A percentile compares a stretch with the other conserved stretches of the same genome.
phyloP scores from a whole-genome alignment of 2,329 filamentous ascomycete species.

The Emydomyces testavorans region DNA sequence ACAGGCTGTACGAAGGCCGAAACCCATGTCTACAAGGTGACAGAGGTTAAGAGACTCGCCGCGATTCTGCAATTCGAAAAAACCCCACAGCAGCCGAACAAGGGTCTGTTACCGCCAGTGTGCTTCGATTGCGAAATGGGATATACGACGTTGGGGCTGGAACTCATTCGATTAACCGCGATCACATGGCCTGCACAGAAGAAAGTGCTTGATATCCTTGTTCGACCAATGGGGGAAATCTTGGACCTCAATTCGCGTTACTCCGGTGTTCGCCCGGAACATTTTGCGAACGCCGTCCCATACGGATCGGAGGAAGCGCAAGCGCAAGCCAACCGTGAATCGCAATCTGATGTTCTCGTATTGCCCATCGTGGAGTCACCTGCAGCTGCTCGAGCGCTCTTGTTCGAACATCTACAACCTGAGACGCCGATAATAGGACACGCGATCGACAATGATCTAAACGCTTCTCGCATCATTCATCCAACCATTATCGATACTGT shows the following conservation, averaged over 20 bases:
- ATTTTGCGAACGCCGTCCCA: conserved; percentile 57
- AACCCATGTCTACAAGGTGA: conserved; percentile 80
- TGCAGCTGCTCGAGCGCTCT: conserved; percentile 57
- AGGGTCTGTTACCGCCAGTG: conserved; percentile 40
- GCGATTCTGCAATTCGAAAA: conserved; percentile 64
- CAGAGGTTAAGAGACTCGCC: conserved; percentile 63
- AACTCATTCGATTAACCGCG: conserved; percentile 80
- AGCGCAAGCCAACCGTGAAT: conserved; percentile 17
- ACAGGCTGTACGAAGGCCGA: conserved; percentile 59
- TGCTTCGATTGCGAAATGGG: conserved; percentile 97
- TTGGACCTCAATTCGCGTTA: conserved; percentile 86
- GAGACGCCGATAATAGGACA: conserved; percentile 80
- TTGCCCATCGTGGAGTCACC: conserved; percentile 68
- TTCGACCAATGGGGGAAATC: conserved; percentile 70
- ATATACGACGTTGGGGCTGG: conserved; percentile 77
- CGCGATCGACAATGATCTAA: conserved; percentile 90
- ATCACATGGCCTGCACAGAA: conserved; percentile 73
- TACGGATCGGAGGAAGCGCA: conserved; percentile 32
- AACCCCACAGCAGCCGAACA: conserved; percentile 47
- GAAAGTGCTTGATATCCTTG: conserved; percentile 69
- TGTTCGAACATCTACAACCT: conserved; percentile 65
- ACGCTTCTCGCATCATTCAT: conserved; percentile 72
- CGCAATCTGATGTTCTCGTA: conserved; percentile 19
- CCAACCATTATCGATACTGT: conserved; percentile 76
- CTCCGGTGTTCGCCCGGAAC: conserved; percentile 71